Evolutionary conservation across 768 basidiomycete genomes (phyloP), one percentile per base, ranked within the genome.

Genomic region (Amanita brunnescens): DNA sequence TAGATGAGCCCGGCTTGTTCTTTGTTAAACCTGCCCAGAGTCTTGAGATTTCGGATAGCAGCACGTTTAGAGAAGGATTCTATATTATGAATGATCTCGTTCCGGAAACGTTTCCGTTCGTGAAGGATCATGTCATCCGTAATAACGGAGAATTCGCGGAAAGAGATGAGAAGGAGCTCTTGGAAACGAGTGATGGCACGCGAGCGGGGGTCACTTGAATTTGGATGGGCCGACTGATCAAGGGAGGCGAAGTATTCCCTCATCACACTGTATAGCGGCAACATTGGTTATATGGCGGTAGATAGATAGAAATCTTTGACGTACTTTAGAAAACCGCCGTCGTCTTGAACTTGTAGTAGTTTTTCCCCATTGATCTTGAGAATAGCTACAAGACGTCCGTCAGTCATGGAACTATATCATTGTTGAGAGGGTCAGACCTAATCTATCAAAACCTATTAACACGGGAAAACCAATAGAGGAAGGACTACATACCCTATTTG

Each of bases 111-210:
- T 55, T 80, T 79, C 20, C 96, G 83, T 66, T 99, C 96, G 10
- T 79, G 74, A 13, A 80, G 78, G 59, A 99, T 97, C 14, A 87
- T 87, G 8, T 98, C 96, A 59, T 97, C 95, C 0, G 92, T 92
- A 65, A 99, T 96, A 55, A 92, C 78, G 3, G 91, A 87, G 64
- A 99, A 98, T 64, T 99, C 96, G 51, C 96, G 81, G 80, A 99
- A 99, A 2, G 96, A 95, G 50, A 99, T 85, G 6, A 98, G 83
- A 37, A 97, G 82, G 0, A 92, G 81, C 68, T 99, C 94, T 66
- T 98, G 96, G 77, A 99, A 99, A 50, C 89, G 85, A 7, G 93
- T 97, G 60, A 97, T 95, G 18, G 92, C 91, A 10, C 94, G 86
- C 3, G 88, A 79, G 12, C 93, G 84, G 6, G 93, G 86, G 58